Evolutionary conservation across 768 basidiomycete species (phyloP).

Genomic region (Phaeotremella fagi): DNA sequence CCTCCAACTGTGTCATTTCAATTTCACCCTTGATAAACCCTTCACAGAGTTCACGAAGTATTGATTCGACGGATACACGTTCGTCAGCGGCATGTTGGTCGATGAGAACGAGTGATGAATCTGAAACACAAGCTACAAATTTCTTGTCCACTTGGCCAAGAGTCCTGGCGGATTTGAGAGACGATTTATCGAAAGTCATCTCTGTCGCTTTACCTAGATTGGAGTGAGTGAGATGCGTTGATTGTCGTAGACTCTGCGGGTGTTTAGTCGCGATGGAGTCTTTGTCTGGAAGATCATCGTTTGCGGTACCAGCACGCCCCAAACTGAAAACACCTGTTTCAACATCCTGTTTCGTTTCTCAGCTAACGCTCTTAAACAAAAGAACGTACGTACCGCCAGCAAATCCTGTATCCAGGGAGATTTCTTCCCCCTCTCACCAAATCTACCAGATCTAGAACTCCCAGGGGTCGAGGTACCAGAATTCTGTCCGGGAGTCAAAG

Average conservation of each 20-base stretch:
- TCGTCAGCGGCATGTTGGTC: conserved; percentile 99
- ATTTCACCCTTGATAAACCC: conserved; percentile 55
- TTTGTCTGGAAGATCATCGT: too few species aligned
- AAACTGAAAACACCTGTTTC: too few species aligned
- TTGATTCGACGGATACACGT: conserved; percentile 80
- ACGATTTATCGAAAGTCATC: conserved; percentile 53
- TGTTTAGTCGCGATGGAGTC: too few species aligned
- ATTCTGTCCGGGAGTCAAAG: not conserved
- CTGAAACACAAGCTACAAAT: conserved; percentile 67
- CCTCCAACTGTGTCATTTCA: conserved; percentile 44
- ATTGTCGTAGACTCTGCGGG: too few species aligned
- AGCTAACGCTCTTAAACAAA: too few species aligned
- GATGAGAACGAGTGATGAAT: conserved; percentile 61
- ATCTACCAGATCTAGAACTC: not conserved
- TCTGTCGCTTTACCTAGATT: not conserved
- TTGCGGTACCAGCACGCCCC: too few species aligned
- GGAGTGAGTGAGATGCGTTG: not conserved
- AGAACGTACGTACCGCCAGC: conserved; percentile 4
- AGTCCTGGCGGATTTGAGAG: conserved; percentile 59
- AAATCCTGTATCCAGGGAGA: conserved; percentile 18
- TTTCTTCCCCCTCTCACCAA: not conserved
- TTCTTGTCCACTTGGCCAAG: conserved; percentile 85
- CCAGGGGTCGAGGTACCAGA: not conserved
- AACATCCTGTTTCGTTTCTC: too few species aligned
- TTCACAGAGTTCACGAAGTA: conserved; percentile 67